A percentile compares a stretch with the other conserved stretches of the same genome.
Conservation (phyloP, 805 yeast genomes). For the Wickerhamiella azymoides region DNA sequence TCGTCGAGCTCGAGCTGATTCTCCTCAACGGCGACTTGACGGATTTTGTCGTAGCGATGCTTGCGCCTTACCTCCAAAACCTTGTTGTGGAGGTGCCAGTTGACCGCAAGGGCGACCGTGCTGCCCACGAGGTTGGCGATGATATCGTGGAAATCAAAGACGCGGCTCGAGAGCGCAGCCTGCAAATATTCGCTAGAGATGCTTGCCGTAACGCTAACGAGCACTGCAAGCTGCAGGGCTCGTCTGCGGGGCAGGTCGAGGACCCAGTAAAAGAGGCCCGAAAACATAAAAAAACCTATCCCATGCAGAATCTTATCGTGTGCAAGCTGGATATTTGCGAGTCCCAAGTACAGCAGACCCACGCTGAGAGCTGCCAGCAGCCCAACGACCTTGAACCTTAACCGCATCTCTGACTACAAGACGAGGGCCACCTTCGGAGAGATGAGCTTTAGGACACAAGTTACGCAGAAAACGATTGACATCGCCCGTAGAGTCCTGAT, state of each 20-base stretch:
- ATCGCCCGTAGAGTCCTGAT: slow-evolving; percentile 21
- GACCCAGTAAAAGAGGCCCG: slow-evolving; percentile 31
- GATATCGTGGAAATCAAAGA: slow-evolving; percentile 27
- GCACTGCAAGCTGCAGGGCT: slow-evolving; percentile 24
- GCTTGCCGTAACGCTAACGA: slow-evolving; percentile 25
- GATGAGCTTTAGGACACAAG: background rate
- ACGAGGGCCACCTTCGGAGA: background rate
- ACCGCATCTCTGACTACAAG: slow-evolving; percentile 12
- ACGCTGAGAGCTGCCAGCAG: slow-evolving; percentile 15
- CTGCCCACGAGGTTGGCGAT: slow-evolving; percentile 28
- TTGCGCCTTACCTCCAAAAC: slow-evolving; percentile 21
- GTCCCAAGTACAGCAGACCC: slow-evolving; percentile 18
- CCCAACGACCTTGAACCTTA: slow-evolving; percentile 17
- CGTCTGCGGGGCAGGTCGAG: slow-evolving; percentile 28
- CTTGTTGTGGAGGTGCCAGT: slow-evolving; percentile 27
- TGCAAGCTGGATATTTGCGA: slow-evolving; percentile 26
- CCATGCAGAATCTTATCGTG: slow-evolving; percentile 28
- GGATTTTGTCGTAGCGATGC: slow-evolving; percentile 21
- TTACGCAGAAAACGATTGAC: slow-evolving; percentile 15
- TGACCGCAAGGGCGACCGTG: slow-evolving; percentile 21
- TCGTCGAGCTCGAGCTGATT: slow-evolving; percentile 6
- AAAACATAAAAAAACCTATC: slow-evolving; percentile 25
- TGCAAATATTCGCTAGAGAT: slow-evolving; percentile 30
- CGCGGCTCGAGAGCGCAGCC: slow-evolving; percentile 23
- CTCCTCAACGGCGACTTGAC: slow-evolving; percentile 15